Conservation (phyloP, 345 rosid species). For the Pugionium dolabratum region DNA sequence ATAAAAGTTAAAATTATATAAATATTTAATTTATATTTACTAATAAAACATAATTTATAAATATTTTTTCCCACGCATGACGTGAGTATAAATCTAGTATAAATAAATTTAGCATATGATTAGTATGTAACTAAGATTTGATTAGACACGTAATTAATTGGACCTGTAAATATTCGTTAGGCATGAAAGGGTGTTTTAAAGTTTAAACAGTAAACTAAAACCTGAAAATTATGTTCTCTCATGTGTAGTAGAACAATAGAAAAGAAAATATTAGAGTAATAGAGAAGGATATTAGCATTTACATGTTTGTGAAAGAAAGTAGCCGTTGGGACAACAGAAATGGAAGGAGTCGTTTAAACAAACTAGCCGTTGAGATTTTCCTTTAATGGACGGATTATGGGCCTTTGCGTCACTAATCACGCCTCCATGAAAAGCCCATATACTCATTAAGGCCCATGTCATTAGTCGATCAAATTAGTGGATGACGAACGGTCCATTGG, state of each 20-base stretch:
- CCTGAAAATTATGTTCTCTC: too few species aligned
- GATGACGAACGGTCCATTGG: too few species aligned
- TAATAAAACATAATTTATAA: too few species aligned
- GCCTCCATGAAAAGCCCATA: neutral
- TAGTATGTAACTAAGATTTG: constrained; percentile 33
- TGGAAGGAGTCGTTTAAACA: neutral
- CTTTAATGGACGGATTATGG: neutral
- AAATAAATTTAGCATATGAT: constrained; percentile 27
- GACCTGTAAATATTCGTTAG: constrained; percentile 6
- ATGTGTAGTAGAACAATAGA: neutral
- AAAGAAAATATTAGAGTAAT: neutral
- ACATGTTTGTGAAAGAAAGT: neutral
- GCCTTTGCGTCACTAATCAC: neutral
- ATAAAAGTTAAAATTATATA: too few species aligned
- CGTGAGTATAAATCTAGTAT: neutral
- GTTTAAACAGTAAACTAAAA: too few species aligned
- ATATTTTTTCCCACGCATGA: too few species aligned
- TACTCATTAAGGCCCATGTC: neutral
- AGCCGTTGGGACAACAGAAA: neutral
- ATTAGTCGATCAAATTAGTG: too few species aligned
- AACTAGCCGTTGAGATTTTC: neutral
- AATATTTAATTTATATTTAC: too few species aligned
- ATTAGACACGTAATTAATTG: constrained; percentile 20
- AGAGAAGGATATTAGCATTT: neutral
- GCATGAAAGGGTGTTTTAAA: constrained; percentile 12